These are phyloP conservation scores for Penicillium maclennaniae DNA, from an alignment of 495 filamentous ascomycete species.

Conservation along the genomic window DNA sequence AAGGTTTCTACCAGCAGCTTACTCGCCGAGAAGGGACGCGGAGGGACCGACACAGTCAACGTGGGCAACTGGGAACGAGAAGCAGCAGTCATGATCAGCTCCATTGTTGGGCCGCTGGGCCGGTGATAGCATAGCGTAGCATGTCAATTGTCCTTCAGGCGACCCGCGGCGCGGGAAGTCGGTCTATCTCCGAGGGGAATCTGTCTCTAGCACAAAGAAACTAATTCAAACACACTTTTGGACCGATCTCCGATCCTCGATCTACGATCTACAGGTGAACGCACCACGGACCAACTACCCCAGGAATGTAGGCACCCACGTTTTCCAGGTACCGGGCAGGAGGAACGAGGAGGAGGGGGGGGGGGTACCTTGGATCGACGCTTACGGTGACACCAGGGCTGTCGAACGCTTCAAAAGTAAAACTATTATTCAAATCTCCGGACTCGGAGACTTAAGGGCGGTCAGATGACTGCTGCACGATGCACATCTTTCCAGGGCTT, in stretches of 20 bases:
- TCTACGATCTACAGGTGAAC: neutral
- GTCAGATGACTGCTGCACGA: constrained; percentile 23
- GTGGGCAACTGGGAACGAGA: constrained; percentile 79
- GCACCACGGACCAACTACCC: constrained; percentile 12
- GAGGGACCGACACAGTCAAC: constrained; percentile 31
- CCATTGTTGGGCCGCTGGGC: constrained; percentile 54
- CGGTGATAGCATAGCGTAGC: constrained; percentile 22
- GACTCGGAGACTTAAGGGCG: constrained; percentile 13
- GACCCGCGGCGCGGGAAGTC: neutral
- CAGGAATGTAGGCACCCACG: constrained; percentile 5
- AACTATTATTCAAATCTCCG: neutral
- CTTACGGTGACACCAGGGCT: constrained; percentile 4
- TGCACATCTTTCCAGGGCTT: constrained; percentile 5
- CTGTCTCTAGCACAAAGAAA: neutral
- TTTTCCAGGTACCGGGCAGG: constrained; percentile 19
- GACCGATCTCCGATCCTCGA: neutral
- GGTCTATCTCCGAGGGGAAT: neutral
- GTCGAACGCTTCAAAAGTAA: neutral
- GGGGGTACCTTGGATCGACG: constrained; percentile 5
- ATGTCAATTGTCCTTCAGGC: neutral
- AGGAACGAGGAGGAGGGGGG: too few relatives aligned
- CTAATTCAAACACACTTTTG: neutral
- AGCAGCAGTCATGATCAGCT: constrained; percentile 90
- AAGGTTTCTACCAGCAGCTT: constrained; percentile 53
- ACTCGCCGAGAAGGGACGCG: constrained; percentile 40